Evolutionary conservation across 1,284 basidiomycete species (phyloP), one percentile per base, ranked within the genome.

Genomic region (Trametes versicolor): DNA sequence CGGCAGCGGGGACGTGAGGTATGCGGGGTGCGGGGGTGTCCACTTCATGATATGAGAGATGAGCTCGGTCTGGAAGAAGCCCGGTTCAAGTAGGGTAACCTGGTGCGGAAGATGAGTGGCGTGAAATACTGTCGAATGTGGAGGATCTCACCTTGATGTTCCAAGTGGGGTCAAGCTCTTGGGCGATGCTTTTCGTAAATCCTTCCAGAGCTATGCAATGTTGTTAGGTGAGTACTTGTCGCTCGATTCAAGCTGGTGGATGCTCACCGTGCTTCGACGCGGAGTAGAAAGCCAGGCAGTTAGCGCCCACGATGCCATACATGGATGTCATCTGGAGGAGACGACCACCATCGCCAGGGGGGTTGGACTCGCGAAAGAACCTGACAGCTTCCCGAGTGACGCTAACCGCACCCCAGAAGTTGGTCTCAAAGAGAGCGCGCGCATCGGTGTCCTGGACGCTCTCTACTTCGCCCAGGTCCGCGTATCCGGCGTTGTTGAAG

Each of bases 401-500:
- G 36, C 73, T 71, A 5, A 64, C 63, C 1, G 77, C 72, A 10
- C 79, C 80, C 76, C 76, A 82, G 60, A 80, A 79, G 63, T 79
- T 72, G 52, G 70, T 66, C 8, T 80, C 78, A 48, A 81, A 76
- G 53, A 77, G n/a, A 1, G 45, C 63, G 0, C 75, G 71, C 0
- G 76, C 79, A 0, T 53, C 60, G n/a, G 71, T 69, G 4, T 78
- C 75, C 0, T 75, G 17, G 50, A 55, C 51, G 34, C 29, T 23
- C 51, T 82, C 80, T 19, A 79, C 17, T 51, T 63, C 52, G 34
- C 62, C 62, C 19, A 53, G 15, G 15, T 75, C 53, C 12, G 45
- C 65, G 47, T 56, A 70, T 1, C 72, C 79, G 3, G 82, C 82
- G 49, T 83, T 84, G 69, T 82, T 84, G 66, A 81, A 74, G 4